These are phyloP conservation scores for Phytophthora pseudosyringae DNA, from an alignment of 352 stramenopile genomes.

Conservation along the genomic window DNA sequence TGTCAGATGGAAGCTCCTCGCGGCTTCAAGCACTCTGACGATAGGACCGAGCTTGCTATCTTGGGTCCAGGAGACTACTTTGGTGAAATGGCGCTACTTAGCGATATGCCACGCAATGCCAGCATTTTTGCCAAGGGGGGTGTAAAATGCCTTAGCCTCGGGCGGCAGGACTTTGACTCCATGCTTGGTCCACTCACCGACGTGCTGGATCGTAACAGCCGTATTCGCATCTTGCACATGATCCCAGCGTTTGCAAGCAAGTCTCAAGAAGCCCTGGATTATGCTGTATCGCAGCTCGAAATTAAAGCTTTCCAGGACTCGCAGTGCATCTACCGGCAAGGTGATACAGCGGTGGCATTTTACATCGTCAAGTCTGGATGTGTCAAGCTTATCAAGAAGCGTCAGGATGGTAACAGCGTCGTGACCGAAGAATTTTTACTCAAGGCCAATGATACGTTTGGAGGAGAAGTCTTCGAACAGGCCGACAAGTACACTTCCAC, in stretches of 20 bases:
- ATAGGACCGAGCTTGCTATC: constrained; percentile 50
- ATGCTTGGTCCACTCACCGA: constrained; percentile 80
- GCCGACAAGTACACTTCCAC: constrained; percentile 57
- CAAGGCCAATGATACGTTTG: constrained; percentile 82
- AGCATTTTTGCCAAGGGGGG: constrained; percentile 67
- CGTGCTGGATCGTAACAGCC: constrained; percentile 75
- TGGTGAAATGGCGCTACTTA: constrained; percentile 92
- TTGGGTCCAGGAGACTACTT: constrained; percentile 88
- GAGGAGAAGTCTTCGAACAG: constrained; percentile 65
- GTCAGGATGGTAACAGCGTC: constrained; percentile 29
- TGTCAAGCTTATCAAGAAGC: constrained; percentile 73
- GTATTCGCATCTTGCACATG: constrained; percentile 69
- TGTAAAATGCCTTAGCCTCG: constrained; percentile 77
- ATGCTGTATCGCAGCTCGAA: constrained; percentile 75
- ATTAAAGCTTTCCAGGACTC: constrained; percentile 79
- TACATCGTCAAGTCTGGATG: constrained; percentile 84
- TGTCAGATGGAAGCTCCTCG: constrained; percentile 61
- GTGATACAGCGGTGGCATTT: constrained; percentile 62
- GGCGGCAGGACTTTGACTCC: constrained; percentile 75
- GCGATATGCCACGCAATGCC: constrained; percentile 84
- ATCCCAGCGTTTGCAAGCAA: constrained; percentile 62
- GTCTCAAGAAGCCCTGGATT: constrained; percentile 71
- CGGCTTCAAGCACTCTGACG: constrained; percentile 33
- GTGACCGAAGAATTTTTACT: constrained; percentile 57
- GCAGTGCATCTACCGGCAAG: constrained; percentile 66